Base-by-base conservation (phyloP, 495 filamentous ascomycete species). In the Trichoderma reesei region DNA sequence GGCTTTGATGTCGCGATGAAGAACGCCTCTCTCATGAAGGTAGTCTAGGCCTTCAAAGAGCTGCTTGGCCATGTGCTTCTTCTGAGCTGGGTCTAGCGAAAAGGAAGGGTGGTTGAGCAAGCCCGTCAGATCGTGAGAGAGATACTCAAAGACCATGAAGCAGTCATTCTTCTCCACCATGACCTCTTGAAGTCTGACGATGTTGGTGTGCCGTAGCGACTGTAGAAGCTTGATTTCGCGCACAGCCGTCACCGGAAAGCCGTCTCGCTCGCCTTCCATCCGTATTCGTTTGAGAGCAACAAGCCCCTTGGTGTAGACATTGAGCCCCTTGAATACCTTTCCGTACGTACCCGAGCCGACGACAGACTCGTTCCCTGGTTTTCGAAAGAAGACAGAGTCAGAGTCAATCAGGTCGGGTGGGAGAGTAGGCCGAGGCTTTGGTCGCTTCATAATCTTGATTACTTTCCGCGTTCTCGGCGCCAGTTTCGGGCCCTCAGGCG, bases 71-170 rank as follows among this genome's bases (percentile, higher is more conserved):
- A 99, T 83, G 72, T 98, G 86, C 73, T 99, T 99, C 73, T 96
- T 96, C 68, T 97, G 91, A 0, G 88, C 82, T 10, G 86, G 79
- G 13, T 93, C 89, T 14, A 99, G 85, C 59, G 88, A 87, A 73
- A 95, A 98, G 7, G 87, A 90, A 4, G 95, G 95, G 71, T 99
- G 95, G 68, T 98, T 98, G 65, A 98, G 87, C 44, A 85, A 72
- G 18, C 82, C 82, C 5, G 79, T 81, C 63, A 81, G 68, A 56
- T 99, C 95, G 72, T 99, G 95, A 18, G 93, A 93, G 36, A 97
- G 85, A 72, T 99, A 99, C 72, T 99, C 95, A 67, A 99, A 99
- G 9, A 99, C 95, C 95, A 99, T 99, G 76, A 94, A 98, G 74
- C 95, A 99, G 73, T 98, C 93, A 71, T 97, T 97, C 67, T 86